Conservation (phyloP, 2,329 filamentous ascomycete species). For the Trichoderma afroharzianum region DNA sequence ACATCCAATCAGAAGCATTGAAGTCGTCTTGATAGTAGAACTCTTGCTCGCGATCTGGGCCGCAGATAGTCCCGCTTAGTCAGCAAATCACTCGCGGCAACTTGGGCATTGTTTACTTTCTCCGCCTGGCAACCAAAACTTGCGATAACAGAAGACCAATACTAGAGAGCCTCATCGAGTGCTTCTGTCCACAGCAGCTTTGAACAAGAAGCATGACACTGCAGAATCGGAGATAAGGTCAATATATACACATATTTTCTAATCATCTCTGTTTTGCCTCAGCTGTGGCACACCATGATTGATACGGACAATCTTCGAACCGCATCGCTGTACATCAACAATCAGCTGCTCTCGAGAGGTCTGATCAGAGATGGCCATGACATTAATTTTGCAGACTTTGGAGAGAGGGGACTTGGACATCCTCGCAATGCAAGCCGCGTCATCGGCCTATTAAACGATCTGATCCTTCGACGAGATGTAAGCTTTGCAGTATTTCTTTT, state of each 20-base stretch:
- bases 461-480: slow-evolving; percentile 87
- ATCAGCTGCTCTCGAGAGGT: slow-evolving; percentile 64
- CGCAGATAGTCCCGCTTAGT: neutral
- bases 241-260: neutral
- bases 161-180: neutral
- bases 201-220: neutral
- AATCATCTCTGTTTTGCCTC: neutral
- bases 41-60: neutral
- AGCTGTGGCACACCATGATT: slow-evolving; percentile 40
- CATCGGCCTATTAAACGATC: slow-evolving; percentile 90
- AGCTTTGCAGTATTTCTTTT: slow-evolving; percentile 16
- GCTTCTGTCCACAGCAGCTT: neutral
- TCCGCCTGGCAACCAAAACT: slow-evolving; percentile 36
- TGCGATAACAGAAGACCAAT: neutral
- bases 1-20: neutral
- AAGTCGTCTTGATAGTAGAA: neutral
- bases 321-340: slow-evolving; percentile 70
- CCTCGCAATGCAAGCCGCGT: slow-evolving; percentile 73
- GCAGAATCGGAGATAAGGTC: neutral
- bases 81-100: slow-evolving; percentile 23
- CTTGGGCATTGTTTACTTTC: slow-evolving; percentile 38
- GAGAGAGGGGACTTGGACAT: slow-evolving; percentile 53
- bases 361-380: slow-evolving; percentile 63
- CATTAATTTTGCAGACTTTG: slow-evolving; percentile 79
- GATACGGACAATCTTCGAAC: slow-evolving; percentile 61